Conservation (phyloP, 768 basidiomycete species). For the Daedaleopsis sinensis region DNA sequence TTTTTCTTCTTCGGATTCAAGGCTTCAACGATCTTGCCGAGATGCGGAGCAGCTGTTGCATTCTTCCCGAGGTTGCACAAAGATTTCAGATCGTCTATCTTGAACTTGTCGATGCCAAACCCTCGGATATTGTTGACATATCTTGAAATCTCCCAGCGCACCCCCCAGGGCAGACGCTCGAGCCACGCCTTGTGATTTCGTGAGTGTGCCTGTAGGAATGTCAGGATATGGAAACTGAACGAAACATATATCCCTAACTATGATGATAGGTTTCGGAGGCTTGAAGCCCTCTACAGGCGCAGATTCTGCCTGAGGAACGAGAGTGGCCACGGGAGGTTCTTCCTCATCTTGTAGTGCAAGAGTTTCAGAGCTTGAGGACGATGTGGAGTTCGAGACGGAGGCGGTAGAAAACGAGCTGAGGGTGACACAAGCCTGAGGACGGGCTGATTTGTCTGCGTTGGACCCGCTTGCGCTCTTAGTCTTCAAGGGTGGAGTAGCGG, state of each 20-base stretch:
- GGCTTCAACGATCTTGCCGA: neutral
- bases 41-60: slow-evolving; percentile 13
- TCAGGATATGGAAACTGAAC: neutral
- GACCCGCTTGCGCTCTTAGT: too few relatives aligned
- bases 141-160: slow-evolving; percentile 58
- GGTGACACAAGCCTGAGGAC: too few relatives aligned
- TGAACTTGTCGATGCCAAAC: slow-evolving; percentile 36
- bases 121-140: slow-evolving; percentile 34
- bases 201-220: slow-evolving; percentile 1
- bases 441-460: too few relatives aligned
- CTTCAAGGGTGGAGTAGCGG: neutral
- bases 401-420: neutral
- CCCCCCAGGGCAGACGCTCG: slow-evolving; percentile 35
- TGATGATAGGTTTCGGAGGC: slow-evolving; percentile 7
- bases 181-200: neutral
- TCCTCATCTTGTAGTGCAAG: neutral
- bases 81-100: slow-evolving; percentile 31
- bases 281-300: neutral
- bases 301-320: neutral
- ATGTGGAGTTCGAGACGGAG: neutral
- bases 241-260: neutral
- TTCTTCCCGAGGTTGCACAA: slow-evolving; percentile 34
- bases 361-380: neutral
- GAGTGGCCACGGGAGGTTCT: neutral
- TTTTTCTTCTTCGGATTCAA: neutral